Conservation (phyloP, 768 basidiomycete genomes). For the Boletus edulis region DNA sequence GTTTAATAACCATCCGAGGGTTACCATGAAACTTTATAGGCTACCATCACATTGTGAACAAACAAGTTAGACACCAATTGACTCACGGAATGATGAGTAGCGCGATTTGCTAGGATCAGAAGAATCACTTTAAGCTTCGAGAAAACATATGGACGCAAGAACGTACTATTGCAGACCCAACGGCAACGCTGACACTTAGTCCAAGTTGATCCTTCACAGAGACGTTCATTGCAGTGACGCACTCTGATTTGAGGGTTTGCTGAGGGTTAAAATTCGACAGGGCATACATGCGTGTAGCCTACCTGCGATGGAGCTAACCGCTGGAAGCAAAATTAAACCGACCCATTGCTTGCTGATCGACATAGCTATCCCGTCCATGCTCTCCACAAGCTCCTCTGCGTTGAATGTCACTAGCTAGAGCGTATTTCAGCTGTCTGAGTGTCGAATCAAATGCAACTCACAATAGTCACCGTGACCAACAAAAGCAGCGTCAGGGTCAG, state of each 20-base stretch:
- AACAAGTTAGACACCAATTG: not conserved
- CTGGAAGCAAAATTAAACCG: constrained; percentile 83
- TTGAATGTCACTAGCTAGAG: constrained; percentile 53
- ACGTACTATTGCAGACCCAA: constrained; percentile 73
- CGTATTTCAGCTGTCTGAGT: not conserved
- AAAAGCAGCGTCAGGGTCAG: constrained; percentile 54
- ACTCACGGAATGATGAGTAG: constrained; percentile 82
- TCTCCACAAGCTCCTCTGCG: constrained; percentile 75
- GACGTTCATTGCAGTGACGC: constrained; percentile 86
- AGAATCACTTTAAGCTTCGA: not conserved
- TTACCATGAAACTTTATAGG: constrained; percentile 59
- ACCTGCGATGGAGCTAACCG: constrained; percentile 80
- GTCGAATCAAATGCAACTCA: constrained; percentile 32
- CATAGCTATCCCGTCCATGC: constrained; percentile 74
- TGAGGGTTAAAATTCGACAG: not conserved
- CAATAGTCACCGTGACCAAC: constrained; percentile 59
- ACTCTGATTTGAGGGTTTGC: constrained; percentile 46
- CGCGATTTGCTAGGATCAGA: constrained; percentile 62
- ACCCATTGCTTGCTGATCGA: constrained; percentile 85
- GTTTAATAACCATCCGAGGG: constrained; percentile 76
- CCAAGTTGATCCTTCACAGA: constrained; percentile 82
- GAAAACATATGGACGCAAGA: not conserved
- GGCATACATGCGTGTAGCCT: constrained; percentile 1
- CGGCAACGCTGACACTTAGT: constrained; percentile 80
- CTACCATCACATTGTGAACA: not conserved